These are phyloP conservation scores for Schwanniomyces polymorphus DNA, from an alignment of 805 yeast species.

Conservation along the genomic window DNA sequence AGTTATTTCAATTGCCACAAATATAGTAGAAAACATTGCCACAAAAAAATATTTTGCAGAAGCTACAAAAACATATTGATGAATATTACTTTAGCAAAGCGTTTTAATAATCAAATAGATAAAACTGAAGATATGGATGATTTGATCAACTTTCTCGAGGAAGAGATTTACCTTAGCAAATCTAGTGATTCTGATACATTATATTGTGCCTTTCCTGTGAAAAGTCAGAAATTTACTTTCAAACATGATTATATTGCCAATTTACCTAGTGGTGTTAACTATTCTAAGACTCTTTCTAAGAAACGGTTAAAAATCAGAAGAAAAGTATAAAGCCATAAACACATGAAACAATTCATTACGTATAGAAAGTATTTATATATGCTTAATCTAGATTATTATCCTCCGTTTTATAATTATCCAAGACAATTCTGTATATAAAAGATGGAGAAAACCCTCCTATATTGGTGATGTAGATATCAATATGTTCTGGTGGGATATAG, in stretches of 20 bases:
- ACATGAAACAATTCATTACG: neutral
- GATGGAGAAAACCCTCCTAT: constrained; percentile 96
- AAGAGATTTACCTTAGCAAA: neutral
- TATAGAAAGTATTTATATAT: neutral
- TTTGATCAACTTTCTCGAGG: neutral
- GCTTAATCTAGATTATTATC: constrained; percentile 62
- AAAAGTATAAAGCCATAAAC: neutral
- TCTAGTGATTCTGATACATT: neutral
- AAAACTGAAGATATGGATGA: neutral
- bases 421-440: constrained; percentile 90
- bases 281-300: neutral
- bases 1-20: neutral
- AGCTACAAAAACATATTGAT: too few species aligned
- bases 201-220: neutral
- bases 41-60: too few species aligned
- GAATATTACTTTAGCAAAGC: too few species aligned
- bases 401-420: constrained; percentile 87
- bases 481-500: constrained; percentile 89
- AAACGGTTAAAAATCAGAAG: neutral
- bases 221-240: neutral
- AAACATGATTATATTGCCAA: neutral
- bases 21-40: neutral
- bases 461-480: constrained; percentile 92
- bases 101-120: neutral
- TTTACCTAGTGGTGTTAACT: neutral